A percentile compares a stretch with the other conserved stretches of the same genome.
These are phyloP conservation scores for Plasmodium adleri DNA, from an alignment of 169 alveolate genomes.

Conservation along the genomic window DNA sequence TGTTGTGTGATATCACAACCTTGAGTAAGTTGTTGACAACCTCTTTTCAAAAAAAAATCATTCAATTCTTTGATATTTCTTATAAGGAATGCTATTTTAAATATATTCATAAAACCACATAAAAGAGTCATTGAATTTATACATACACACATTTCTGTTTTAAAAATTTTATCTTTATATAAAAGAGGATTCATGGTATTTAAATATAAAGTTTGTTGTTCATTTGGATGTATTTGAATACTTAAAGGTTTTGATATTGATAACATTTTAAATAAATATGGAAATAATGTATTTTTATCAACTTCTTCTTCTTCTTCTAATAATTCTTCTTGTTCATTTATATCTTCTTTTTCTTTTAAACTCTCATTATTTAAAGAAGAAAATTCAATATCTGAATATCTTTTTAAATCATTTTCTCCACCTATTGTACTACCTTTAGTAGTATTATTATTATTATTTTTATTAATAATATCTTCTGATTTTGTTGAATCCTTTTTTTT, in stretches of 20 bases:
- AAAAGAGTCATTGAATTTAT: conserved; percentile 55
- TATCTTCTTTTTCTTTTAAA: conserved; percentile 3
- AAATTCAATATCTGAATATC: conserved; percentile 25
- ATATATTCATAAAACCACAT: conserved; percentile 45
- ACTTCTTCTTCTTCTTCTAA: background rate
- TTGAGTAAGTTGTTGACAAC: background rate
- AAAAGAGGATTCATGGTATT: conserved; percentile 43
- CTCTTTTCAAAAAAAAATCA: conserved; percentile 28
- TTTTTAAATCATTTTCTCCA: conserved; percentile 19
- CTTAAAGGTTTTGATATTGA: conserved; percentile 84
- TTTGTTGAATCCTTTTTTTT: conserved; percentile 9
- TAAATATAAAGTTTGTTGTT: conserved; percentile 41
- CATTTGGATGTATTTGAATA: conserved; percentile 85
- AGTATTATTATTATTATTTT: background rate
- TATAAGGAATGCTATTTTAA: conserved; percentile 50
- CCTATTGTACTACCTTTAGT: background rate
- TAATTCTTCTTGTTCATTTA: background rate
- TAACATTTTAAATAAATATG: conserved; percentile 80
- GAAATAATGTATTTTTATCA: conserved; percentile 23
- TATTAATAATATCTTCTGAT: conserved; percentile 15
- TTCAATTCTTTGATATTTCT: conserved; percentile 27
- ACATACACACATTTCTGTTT: conserved; percentile 74
- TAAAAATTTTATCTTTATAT: conserved; percentile 66
- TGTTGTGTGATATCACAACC: too few species aligned
- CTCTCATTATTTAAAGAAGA: conserved; percentile 12